Evolutionary conservation across 2,329 filamentous ascomycete species (phyloP).

Genomic region (Pestalotiopsis sp.): DNA sequence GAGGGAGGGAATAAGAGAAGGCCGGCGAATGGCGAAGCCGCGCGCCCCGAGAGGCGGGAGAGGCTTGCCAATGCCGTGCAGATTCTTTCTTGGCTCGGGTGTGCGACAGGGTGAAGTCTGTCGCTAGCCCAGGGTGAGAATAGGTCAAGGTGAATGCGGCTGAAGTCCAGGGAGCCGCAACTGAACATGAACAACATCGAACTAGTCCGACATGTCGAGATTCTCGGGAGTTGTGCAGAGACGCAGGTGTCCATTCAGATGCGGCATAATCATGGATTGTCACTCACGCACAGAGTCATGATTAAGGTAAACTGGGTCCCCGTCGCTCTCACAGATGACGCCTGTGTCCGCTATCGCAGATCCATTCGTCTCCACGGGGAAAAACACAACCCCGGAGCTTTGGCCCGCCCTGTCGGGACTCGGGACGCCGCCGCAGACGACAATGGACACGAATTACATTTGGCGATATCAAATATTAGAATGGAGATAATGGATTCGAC

Average conservation of each 20-base stretch:
- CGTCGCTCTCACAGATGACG: background rate
- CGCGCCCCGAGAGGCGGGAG: background rate
- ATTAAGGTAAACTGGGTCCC: background rate
- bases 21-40: background rate
- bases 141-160: too few species aligned
- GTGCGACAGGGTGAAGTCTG: background rate
- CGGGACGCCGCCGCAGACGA: background rate
- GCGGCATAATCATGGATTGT: too few species aligned
- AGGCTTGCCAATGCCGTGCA: background rate
- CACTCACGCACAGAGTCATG: background rate
- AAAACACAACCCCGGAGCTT: conserved; percentile 12
- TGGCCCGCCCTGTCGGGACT: background rate
- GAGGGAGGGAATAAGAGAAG: background rate
- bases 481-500: background rate
- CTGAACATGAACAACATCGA: background rate
- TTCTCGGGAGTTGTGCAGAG: background rate
- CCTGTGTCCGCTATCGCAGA: background rate
- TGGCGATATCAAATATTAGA: background rate
- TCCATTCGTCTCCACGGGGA: conserved; percentile 10
- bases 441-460: background rate
- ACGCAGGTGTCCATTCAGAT: too few species aligned
- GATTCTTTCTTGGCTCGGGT: background rate
- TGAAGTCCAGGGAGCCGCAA: background rate
- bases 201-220: background rate
- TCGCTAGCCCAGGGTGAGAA: too few species aligned